Evolutionary conservation across 306 rosid species (phyloP), one percentile per base, ranked within the genome.

Genomic region (Sicyos baderoa): DNA sequence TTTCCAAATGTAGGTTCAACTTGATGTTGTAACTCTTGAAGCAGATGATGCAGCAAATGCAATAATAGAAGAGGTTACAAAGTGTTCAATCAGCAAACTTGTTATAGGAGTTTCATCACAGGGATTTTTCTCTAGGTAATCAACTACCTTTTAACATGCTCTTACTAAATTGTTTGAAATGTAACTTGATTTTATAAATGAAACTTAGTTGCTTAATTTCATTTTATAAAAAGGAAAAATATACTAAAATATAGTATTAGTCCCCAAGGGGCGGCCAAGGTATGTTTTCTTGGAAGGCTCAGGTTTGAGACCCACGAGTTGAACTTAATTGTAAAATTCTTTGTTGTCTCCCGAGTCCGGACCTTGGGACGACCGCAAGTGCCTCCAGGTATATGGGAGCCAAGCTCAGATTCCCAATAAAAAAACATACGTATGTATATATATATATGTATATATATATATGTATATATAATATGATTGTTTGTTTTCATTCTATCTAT

Each of bases 71-170:
- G 95, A 86, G 82, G 81, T 90, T 69, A 75, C 89, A 44, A 86
- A 83, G 78, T 78, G 72, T 74, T 73, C 63, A 14, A 82, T 82
- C 74, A 78, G 77, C 54, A 82, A 85, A 68, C 87, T 94, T 53
- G 95, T 94, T 37, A 80, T 94, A 22, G 99, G 97, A 72, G 87
- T 93, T 70, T 83, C 99, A 63, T 85, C 96, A 47, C 79, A 81
- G 25, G 75, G 90, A 76, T 29, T 94, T 72, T 94, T 94, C 76
- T 68, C 76, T 76, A 86, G 98, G 98, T 93, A 80, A 75, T 67
- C 22, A 8, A 4, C 2, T 23, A 48, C 23, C 53, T 67, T 47
- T 47, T 65, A 13, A 19, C 55, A 22, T 21, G 71, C 5, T 65
- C 71, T 14, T 45, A 22, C 21, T 45, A 14, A 47, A 65, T 64